Percentiles rank a stretch among this genome's conserved stretches.
Conservation (phyloP, 2,329 filamentous ascomycete genomes). For the Clarireedia monteithiana region DNA sequence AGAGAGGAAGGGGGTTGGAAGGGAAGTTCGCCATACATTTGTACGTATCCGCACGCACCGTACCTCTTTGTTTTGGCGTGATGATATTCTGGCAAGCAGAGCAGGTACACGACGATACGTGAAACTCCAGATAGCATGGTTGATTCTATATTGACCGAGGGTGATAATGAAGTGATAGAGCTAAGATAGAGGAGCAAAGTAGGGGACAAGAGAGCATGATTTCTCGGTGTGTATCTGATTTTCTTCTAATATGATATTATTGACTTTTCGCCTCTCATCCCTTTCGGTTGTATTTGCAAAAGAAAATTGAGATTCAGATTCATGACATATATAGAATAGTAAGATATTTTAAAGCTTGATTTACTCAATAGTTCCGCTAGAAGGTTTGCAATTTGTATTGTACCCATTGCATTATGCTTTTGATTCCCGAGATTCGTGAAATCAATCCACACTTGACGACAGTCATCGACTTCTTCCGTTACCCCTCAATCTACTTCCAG, state of each 20-base stretch:
- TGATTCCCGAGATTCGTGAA: conserved; percentile 6
- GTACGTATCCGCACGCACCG: conserved; percentile 31
- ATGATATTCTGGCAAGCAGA: conserved; percentile 27
- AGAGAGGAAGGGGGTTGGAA: neutral
- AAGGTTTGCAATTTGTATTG: neutral
- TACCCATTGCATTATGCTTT: conserved; percentile 5
- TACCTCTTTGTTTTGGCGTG: conserved; percentile 22
- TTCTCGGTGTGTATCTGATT: conserved; percentile 14
- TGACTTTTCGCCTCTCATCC: conserved; percentile 11
- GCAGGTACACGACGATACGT: conserved; percentile 9
- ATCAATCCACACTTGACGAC: conserved; percentile 34
- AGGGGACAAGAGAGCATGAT: neutral
- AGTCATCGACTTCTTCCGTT: conserved; percentile 56
- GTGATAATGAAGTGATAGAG: neutral
- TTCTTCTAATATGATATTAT: conserved; percentile 6
- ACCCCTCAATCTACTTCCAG: conserved; percentile 38
- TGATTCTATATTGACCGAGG: neutral
- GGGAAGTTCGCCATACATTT: conserved; percentile 10
- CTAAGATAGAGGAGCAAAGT: neutral
- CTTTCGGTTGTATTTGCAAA: conserved; percentile 1
- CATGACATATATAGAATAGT: conserved; percentile 12
- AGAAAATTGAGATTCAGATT: conserved; percentile 6
- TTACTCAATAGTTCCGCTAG: neutral
- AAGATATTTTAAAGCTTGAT: conserved; percentile 12
- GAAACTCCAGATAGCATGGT: neutral